Evolutionary conservation across 768 basidiomycete species (phyloP), one percentile per base, ranked within the genome.

Genomic region (Termitomyces sp.): DNA sequence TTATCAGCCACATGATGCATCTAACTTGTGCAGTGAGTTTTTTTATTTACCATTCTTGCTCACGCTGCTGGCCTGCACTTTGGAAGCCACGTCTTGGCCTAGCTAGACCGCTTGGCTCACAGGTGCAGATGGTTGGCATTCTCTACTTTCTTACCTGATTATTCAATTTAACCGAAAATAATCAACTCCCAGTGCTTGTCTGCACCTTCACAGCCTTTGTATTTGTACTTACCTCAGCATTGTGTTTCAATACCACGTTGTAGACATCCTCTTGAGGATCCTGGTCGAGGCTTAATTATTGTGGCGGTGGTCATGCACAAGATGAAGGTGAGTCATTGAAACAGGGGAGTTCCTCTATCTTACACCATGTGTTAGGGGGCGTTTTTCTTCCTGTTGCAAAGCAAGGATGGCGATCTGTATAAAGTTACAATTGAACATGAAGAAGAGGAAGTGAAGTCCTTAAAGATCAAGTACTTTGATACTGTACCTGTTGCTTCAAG

Each of bases 381-480:
- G 3, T 99, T 99, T 78, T 99, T 99, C 81, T 98, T 99, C 80
- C 78, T 99, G n/a, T 76, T 98, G 47, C 97, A 99, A 81, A 94
- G 87, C 64, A 97, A 99, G 76, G 95, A 97, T 62, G 97, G 97
- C 0, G 97, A 99, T 69, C 73, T 99, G 39, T 98, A 89, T 79
- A 99, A 99, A 69, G 93, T 98, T 59, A 98, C 94, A 5, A 97
- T 99, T 67, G 96, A 99, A 63, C 95, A 98, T 65, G 91, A 95
- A 70, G 95, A 95, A 57, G 96, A 99, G 72, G 93, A 97, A 73
- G 97, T 98, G 45, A 85, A 79, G 66, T 75, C 93, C 3, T 66
- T 98, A 55, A 96, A 89, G 79, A 96, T 99, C 84, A 98, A 98
- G 77, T 98, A 98, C 79, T 99, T 99, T 74, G 97, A 99, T 72